Evolutionary conservation across 441 rosid genomes (phyloP).

Genomic region (Aquilaria agallochum): DNA sequence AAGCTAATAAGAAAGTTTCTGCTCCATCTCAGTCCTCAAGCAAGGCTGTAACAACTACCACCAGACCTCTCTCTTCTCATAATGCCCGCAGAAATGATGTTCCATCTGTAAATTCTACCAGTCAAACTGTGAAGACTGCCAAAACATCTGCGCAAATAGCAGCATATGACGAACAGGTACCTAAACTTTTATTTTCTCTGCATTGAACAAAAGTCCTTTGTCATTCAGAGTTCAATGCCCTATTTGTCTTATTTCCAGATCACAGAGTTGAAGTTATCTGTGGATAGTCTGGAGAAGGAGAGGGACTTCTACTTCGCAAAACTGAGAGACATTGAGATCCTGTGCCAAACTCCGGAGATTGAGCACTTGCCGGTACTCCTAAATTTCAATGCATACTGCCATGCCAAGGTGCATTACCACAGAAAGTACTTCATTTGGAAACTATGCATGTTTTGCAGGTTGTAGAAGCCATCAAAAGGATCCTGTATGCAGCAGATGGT

Average conservation of each 20-base stretch:
- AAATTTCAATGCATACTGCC: background rate
- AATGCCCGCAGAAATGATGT: conserved; percentile 47
- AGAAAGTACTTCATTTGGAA: background rate
- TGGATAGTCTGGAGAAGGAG: conserved; percentile 96
- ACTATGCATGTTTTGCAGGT: conserved; percentile 34
- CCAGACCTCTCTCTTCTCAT: conserved; percentile 58
- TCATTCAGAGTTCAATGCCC: conserved; percentile 14
- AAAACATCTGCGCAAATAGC: conserved; percentile 45
- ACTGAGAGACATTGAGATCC: conserved; percentile 83
- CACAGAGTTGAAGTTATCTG: conserved; percentile 83
- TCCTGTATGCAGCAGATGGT: conserved; percentile 77
- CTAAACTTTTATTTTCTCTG: background rate
- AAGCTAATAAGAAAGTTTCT: conserved; percentile 57
- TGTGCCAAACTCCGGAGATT: conserved; percentile 70
- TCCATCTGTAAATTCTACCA: conserved; percentile 38
- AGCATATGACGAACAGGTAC: conserved; percentile 83
- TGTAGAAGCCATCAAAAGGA: conserved; percentile 73
- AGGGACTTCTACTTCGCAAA: conserved; percentile 92
- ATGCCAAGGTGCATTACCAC: background rate
- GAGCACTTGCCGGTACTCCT: conserved; percentile 56
- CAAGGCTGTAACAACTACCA: conserved; percentile 46
- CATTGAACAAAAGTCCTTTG: background rate
- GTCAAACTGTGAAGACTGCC: conserved; percentile 43
- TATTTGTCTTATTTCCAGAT: conserved; percentile 42
- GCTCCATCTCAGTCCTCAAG: conserved; percentile 52